A percentile compares a stretch with the other conserved stretches of the same genome.
phyloP scores from a whole-genome alignment of 1,284 basidiomycete species.

The Athelia psychrophila region DNA sequence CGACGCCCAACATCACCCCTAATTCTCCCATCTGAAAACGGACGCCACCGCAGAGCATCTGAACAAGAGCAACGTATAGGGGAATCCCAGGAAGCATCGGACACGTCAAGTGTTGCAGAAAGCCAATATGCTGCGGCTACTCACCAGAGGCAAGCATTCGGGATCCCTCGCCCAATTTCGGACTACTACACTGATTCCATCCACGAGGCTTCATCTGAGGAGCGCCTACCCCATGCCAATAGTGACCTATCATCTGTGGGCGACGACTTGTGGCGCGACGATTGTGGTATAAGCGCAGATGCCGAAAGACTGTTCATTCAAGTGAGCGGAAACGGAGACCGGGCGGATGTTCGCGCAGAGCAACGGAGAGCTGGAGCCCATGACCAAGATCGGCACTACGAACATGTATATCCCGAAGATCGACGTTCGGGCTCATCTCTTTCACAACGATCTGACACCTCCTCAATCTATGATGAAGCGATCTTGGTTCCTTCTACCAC shows the following conservation, averaged over 20 bases:
- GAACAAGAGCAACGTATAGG: too few relatives aligned
- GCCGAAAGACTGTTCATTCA: slow-evolving; percentile 53
- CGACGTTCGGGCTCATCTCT: neutral
- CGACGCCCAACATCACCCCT: too few relatives aligned
- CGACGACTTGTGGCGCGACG: slow-evolving; percentile 37
- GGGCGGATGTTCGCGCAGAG: slow-evolving; percentile 8
- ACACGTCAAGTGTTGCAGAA: slow-evolving; percentile 33
- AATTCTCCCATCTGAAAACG: too few relatives aligned
- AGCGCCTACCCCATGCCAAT: slow-evolving; percentile 36
- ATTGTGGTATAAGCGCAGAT: slow-evolving; percentile 41
- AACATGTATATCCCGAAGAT: neutral
- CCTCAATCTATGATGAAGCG: slow-evolving; percentile 20
- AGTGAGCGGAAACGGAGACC: slow-evolving; percentile 23
- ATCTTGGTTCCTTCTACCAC: neutral
- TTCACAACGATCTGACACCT: slow-evolving; percentile 14
- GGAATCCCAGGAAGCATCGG: slow-evolving; percentile 12
- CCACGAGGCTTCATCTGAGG: slow-evolving; percentile 16
- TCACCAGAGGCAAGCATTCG: slow-evolving; percentile 43
- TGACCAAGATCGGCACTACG: neutral
- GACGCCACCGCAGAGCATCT: too few relatives aligned
- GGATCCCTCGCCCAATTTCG: slow-evolving; percentile 41
- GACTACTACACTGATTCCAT: slow-evolving; percentile 15
- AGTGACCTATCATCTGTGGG: slow-evolving; percentile 50
- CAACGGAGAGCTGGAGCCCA: neutral
- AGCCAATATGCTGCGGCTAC: slow-evolving; percentile 38